Base-by-base conservation (phyloP, 257 asterid species). In the Scutellaria barbata region DNA sequence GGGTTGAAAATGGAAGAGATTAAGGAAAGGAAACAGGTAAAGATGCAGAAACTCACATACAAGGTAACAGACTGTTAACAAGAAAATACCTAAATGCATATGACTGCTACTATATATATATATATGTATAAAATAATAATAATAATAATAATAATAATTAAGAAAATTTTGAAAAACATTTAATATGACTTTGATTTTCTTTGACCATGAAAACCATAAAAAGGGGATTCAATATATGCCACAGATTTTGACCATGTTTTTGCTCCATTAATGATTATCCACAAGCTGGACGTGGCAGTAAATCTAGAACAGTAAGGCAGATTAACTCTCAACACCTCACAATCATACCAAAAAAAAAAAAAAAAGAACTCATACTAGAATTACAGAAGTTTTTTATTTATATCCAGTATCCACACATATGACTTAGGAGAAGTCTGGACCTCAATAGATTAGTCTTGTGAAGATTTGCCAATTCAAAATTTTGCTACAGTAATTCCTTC, bases 91-190 rank as follows among this genome's bases (percentile, higher is more conserved):
- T 35, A 46, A 6, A 22, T 22, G 25, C 25, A 22, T 22, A 22
- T 22, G 25, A 22, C 25, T 22, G 25, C 25, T 22, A 22, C 25
- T 22, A 22, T 1, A 22, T 22, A 22, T 22, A 22, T 22, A 22
- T 22, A n/a, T n/a, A n/a, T n/a, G n/a, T n/a, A n/a, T n/a, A n/a
- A n/a, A n/a, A n/a, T n/a, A n/a, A n/a, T n/a, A n/a, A n/a, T n/a
- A n/a, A n/a, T n/a, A n/a, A n/a, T n/a, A n/a, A n/a, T n/a, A n/a
- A n/a, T n/a, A 46, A 46, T 25, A n/a, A 30, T 51, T 51, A 47
- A 50, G 17, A 78, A 46, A 63, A 63, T 10, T n/a, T 40, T 35
- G 60, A 42, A 43, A 5, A 76, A 67, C 50, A 4, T 39, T 45
- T 22, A 76, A 47, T 13, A 17, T 39, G 68, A 37, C 40, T 20